Conservation (phyloP, 1,284 basidiomycete genomes). For the Malassezia pachydermatis region DNA sequence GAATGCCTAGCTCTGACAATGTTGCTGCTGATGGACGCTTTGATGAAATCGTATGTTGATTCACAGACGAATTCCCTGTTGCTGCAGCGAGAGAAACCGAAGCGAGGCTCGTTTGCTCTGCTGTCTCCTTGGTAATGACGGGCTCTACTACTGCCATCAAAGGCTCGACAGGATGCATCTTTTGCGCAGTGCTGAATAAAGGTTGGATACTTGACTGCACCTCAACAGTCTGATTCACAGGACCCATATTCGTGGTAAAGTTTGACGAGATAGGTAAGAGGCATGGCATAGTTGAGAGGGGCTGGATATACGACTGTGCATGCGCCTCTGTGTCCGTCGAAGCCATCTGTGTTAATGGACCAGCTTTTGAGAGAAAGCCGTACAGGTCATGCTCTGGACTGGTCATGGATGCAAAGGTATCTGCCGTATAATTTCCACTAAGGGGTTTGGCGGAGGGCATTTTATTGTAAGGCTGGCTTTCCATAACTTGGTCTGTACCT, state of each 20-base stretch:
- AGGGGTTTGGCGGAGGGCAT: background rate
- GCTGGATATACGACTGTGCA: background rate
- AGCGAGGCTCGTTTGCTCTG: background rate
- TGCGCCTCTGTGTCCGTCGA: background rate
- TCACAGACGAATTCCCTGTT: background rate
- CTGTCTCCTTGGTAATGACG: constrained; percentile 9
- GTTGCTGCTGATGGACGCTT: background rate
- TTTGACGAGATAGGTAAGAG: constrained; percentile 1
- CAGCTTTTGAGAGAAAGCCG: constrained; percentile 10
- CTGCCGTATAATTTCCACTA: constrained; percentile 1
- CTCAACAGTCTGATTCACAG: background rate
- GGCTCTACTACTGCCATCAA: constrained; percentile 8
- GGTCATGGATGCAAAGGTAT: constrained; percentile 9
- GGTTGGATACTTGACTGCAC: background rate
- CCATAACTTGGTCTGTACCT: background rate
- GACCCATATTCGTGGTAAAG: background rate
- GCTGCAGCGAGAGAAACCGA: constrained; percentile 10
- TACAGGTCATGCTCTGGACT: constrained; percentile 6
- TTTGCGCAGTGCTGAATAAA: background rate
- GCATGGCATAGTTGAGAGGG: constrained; percentile 7
- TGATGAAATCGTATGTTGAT: background rate
- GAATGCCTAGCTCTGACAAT: constrained; percentile 4
- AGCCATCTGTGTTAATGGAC: constrained; percentile 10
- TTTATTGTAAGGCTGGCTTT: constrained; percentile 6
- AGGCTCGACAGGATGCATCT: background rate